Conservation (phyloP, 1,284 basidiomycete species). For the Xerocomus amazonicus region DNA sequence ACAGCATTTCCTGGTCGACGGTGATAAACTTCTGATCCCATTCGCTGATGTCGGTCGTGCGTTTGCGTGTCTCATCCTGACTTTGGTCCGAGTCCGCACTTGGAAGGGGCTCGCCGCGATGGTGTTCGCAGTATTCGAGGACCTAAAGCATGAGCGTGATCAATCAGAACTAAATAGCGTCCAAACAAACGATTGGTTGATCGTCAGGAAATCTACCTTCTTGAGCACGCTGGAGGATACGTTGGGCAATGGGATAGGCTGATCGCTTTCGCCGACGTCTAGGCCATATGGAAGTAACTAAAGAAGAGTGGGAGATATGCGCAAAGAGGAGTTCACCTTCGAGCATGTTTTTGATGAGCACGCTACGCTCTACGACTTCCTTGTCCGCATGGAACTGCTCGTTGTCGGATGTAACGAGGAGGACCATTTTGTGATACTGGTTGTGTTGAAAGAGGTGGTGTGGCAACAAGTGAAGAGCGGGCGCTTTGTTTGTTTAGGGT, state of each 20-base stretch:
- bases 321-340: slow-evolving; percentile 63
- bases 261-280: slow-evolving; percentile 93
- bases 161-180: slow-evolving; percentile 1
- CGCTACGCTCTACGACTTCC: slow-evolving; percentile 92
- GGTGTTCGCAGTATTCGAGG: slow-evolving; percentile 99
- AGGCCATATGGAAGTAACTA: slow-evolving; percentile 12
- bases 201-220: slow-evolving; percentile 61
- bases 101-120: slow-evolving; percentile 95
- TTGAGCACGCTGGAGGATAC: slow-evolving; percentile 95
- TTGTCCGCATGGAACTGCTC: slow-evolving; percentile 93
- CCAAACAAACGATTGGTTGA: slow-evolving; percentile 4
- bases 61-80: slow-evolving; percentile 93
- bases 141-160: slow-evolving; percentile 52
- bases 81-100: slow-evolving; percentile 74
- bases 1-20: slow-evolving; percentile 96
- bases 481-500: neutral
- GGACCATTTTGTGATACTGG: slow-evolving; percentile 54
- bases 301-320: slow-evolving; percentile 11
- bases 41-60: slow-evolving; percentile 96
- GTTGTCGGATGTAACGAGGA: slow-evolving; percentile 90
- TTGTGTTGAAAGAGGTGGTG: neutral
- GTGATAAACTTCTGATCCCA: slow-evolving; percentile 99
- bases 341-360: slow-evolving; percentile 99
- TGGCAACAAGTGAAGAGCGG: neutral
- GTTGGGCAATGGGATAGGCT: slow-evolving; percentile 94